Percentiles rank a stretch among this genome's conserved stretches.
These are phyloP conservation scores for Fusarium protoensiforme DNA, from an alignment of 2,329 filamentous ascomycete species.

Conservation along the genomic window DNA sequence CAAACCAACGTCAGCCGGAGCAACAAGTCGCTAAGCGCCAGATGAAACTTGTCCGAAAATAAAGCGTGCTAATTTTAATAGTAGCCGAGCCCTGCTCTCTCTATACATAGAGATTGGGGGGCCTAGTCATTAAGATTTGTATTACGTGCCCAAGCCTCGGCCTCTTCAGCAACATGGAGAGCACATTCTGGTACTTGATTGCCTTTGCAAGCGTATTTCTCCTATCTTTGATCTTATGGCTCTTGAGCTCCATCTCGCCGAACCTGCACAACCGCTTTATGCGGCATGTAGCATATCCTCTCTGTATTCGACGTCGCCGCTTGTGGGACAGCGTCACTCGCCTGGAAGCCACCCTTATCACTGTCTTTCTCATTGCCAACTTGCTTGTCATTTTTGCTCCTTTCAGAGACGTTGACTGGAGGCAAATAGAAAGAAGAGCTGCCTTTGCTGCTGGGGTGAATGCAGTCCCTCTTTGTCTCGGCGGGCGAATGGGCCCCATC, in stretches of 20 bases:
- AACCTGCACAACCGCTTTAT: not conserved
- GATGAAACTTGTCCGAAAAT: not conserved
- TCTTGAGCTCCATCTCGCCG: not conserved
- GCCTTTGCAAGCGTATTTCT: not conserved
- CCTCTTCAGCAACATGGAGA: not conserved
- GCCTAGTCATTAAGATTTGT: not conserved
- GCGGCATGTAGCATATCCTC: constrained; percentile 6
- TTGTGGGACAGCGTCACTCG: constrained; percentile 14
- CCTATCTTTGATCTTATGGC: not conserved
- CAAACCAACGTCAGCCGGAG: not conserved
- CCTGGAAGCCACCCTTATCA: not conserved
- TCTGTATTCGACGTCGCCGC: not conserved
- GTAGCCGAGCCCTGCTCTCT: not conserved
- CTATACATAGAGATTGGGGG: not conserved
- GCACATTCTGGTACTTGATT: not conserved
- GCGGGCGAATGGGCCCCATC: constrained; percentile 1
- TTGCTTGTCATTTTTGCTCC: constrained; percentile 1
- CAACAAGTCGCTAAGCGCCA: not conserved
- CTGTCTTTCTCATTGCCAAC: not conserved
- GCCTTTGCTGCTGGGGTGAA: not conserved
- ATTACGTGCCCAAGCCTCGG: not conserved
- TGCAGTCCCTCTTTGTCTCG: constrained; percentile 4
- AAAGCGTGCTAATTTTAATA: not conserved
- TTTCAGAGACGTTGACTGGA: not conserved
- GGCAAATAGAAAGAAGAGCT: not conserved